Conservation (phyloP, 2,329 filamentous ascomycete species). For the Dactylonectria estremocensis region DNA sequence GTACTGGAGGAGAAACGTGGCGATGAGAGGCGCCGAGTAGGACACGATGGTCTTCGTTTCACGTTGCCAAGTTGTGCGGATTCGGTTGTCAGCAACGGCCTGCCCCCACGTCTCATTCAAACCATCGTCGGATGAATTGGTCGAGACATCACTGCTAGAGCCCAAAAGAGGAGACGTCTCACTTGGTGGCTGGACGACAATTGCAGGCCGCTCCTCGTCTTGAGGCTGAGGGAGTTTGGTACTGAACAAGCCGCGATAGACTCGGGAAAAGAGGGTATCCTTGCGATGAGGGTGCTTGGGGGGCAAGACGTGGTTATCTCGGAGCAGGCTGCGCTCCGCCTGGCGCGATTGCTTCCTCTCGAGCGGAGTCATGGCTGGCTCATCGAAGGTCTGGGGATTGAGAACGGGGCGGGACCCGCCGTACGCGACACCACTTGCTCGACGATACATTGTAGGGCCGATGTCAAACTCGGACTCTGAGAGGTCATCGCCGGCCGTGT, state of each 20-base stretch:
- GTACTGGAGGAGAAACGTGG: conserved; percentile 84
- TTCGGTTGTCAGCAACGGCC: conserved; percentile 83
- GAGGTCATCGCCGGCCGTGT: conserved; percentile 50
- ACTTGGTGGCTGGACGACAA: conserved; percentile 53
- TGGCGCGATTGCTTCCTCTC: conserved; percentile 71
- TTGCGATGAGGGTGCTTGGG: conserved; percentile 66
- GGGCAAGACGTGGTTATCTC: conserved; percentile 77
- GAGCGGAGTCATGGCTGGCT: conserved; percentile 65
- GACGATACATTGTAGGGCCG: conserved; percentile 75
- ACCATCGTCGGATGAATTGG: conserved; percentile 64
- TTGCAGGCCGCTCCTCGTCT: conserved; percentile 58
- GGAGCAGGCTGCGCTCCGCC: conserved; percentile 73
- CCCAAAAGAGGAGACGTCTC: conserved; percentile 61
- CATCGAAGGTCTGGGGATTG: conserved; percentile 67
- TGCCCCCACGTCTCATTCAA: conserved; percentile 87
- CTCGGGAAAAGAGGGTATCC: conserved; percentile 54
- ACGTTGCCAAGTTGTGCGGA: conserved; percentile 92
- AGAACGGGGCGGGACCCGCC: conserved; percentile 80
- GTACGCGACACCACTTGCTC: conserved; percentile 83
- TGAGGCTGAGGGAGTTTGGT: conserved; percentile 62
- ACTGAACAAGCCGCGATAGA: conserved; percentile 69
- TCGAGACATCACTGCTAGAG: conserved; percentile 53
- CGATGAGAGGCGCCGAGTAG: conserved; percentile 79
- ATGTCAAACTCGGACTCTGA: conserved; percentile 56
- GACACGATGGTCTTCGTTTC: conserved; percentile 85